Evolutionary conservation across 345 rosid species (phyloP), one percentile per base, ranked within the genome.

Genomic region (Camelina neglecta): DNA sequence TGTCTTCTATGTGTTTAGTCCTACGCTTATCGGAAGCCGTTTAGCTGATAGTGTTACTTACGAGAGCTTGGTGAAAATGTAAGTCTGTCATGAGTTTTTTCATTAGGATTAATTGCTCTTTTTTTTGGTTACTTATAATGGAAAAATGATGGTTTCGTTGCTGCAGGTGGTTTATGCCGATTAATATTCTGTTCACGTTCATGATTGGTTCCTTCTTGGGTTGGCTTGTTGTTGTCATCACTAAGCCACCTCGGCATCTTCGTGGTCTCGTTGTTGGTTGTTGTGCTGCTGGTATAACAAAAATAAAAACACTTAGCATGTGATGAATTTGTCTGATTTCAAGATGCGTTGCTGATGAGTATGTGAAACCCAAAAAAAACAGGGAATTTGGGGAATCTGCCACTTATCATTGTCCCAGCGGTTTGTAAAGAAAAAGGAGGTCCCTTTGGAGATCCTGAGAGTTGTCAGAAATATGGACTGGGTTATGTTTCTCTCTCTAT

Each of bases 321-420:
- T 61, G 2, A 29, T 57, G 26, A 18, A 6, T 38, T 1, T 21
- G 39, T 74, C 49, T 20, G 11, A 4, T 47, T 48, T 66, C 21
- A 63, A 10, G 41, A 53, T 26, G 13, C 60, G 16, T 57, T 2
- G 24, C 4, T 38, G 35, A 11, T 6, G 8, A 7, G 38, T 35
- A 35, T 35, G 8, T 51, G 16, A 69, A 54, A 55, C n/a, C 11
- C 7, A 33, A 33, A 33, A 33, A 35, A 35, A 44, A 70, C 76
- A 89, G 92, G 96, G 56, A 90, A 90, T 69, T 53, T 83, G 82
- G 93, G 93, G 69, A 86, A 84, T 65, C 60, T 90, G 87, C 83
- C 80, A 33, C 78, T 90, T 5, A 80, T 90, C 21, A 82, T 90
- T 58, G 65, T 90, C 67, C 96, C 93, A 53, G 90, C 91, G 1